phyloP scores from a whole-genome alignment of 176 grass and related monocot genomes.

The Neostapfia colusana region DNA sequence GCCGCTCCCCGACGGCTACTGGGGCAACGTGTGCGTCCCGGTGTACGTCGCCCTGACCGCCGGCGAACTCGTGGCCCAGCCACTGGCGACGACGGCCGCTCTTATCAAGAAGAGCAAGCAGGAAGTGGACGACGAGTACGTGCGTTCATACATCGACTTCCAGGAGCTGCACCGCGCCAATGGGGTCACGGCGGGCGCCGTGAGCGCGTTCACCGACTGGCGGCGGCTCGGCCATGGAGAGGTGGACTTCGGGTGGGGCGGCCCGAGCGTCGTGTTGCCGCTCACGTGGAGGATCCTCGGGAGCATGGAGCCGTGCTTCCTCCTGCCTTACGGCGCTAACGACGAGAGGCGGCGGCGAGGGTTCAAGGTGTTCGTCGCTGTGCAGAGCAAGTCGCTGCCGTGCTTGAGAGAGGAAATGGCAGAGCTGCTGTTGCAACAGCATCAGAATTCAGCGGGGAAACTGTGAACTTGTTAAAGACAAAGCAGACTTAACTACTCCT shows the following conservation, averaged over 20 bases:
- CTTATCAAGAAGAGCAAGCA: slow-evolving; percentile 62
- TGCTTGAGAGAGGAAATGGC: slow-evolving; percentile 54
- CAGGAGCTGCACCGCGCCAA: slow-evolving; percentile 50
- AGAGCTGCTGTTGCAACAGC: slow-evolving; percentile 26
- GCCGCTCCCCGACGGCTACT: slow-evolving; percentile 48
- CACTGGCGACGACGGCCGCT: slow-evolving; percentile 40
- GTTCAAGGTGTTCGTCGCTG: slow-evolving; percentile 65
- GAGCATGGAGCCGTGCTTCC: slow-evolving; percentile 63
- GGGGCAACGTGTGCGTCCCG: slow-evolving; percentile 83
- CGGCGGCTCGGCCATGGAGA: slow-evolving; percentile 63
- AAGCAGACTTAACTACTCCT: background rate
- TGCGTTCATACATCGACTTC: slow-evolving; percentile 79
- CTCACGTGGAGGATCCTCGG: slow-evolving; percentile 73
- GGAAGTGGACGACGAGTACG: slow-evolving; percentile 64
- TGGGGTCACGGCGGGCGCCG: slow-evolving; percentile 52
- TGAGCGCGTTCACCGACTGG: slow-evolving; percentile 69
- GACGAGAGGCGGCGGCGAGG: slow-evolving; percentile 43
- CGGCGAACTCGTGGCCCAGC: slow-evolving; percentile 43
- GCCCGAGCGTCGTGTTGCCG: slow-evolving; percentile 49
- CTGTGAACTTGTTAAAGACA: background rate
- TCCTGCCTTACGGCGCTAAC: slow-evolving; percentile 42
- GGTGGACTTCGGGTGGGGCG: slow-evolving; percentile 73
- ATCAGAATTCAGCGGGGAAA: background rate
- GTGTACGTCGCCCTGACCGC: slow-evolving; percentile 53
- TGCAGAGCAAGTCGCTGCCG: slow-evolving; percentile 21